phyloP scores from a whole-genome alignment of 1,284 basidiomycete species.

The Sanghuangporus baumii region DNA sequence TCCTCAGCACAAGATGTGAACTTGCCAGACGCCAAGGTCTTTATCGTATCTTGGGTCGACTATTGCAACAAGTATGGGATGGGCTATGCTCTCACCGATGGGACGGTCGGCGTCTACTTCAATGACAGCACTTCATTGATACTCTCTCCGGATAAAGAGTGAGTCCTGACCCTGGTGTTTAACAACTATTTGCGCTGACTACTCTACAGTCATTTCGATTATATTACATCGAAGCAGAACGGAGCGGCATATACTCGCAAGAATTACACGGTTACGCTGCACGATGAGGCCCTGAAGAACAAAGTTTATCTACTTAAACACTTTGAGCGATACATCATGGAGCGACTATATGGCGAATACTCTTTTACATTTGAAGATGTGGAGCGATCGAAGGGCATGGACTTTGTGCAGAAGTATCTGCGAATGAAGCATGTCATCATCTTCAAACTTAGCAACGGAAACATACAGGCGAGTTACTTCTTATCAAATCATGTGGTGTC shows the following conservation, averaged over 20 bases:
- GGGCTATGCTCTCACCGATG: constrained; percentile 95
- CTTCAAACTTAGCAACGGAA: constrained; percentile 92
- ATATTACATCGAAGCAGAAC: constrained; percentile 59
- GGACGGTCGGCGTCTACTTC: constrained; percentile 92
- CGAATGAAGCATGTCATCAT: constrained; percentile 96
- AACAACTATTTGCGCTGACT: constrained; percentile 10
- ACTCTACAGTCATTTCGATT: constrained; percentile 72
- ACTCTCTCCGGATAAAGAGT: constrained; percentile 80
- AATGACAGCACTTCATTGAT: constrained; percentile 90
- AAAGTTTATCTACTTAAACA: constrained; percentile 90
- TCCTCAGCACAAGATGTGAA: constrained; percentile 32
- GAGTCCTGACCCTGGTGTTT: constrained; percentile 27
- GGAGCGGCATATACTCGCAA: constrained; percentile 68
- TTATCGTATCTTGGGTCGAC: constrained; percentile 97
- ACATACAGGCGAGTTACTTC: constrained; percentile 68
- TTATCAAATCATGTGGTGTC: not conserved
- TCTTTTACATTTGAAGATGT: constrained; percentile 75
- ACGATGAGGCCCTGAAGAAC: constrained; percentile 74
- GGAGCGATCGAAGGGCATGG: constrained; percentile 73
- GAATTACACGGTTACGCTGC: constrained; percentile 54
- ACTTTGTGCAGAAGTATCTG: constrained; percentile 93
- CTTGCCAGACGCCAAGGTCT: constrained; percentile 71
- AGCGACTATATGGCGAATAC: constrained; percentile 75
- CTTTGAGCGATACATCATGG: constrained; percentile 91
- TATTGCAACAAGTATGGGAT: constrained; percentile 99